These are phyloP conservation scores for Elsinoe australis DNA, from an alignment of 2,329 filamentous ascomycete species.

Conservation along the genomic window DNA sequence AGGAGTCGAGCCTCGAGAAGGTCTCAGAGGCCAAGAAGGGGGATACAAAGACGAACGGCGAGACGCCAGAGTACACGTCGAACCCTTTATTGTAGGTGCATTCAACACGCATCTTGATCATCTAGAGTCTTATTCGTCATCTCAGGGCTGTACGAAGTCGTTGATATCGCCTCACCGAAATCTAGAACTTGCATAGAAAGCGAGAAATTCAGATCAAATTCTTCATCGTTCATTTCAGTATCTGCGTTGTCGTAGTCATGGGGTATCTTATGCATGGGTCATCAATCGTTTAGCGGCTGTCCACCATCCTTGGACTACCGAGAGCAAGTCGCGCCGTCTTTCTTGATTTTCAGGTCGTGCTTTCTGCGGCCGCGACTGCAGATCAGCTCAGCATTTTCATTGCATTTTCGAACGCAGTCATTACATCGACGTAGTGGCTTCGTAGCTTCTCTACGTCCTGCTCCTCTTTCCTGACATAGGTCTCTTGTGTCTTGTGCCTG, in stretches of 20 bases:
- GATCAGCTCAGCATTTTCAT: slow-evolving; percentile 35
- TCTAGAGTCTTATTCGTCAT: slow-evolving; percentile 9
- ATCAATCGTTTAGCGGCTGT: background rate
- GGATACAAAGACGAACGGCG: slow-evolving; percentile 42
- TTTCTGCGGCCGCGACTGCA: background rate
- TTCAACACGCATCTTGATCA: slow-evolving; percentile 29
- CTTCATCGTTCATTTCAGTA: background rate
- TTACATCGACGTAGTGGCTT: slow-evolving; percentile 54
- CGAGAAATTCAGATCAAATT: background rate
- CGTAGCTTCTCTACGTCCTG: slow-evolving; percentile 64
- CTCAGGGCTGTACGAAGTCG: slow-evolving; percentile 11
- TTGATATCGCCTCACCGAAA: slow-evolving; percentile 1
- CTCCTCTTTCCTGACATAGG: slow-evolving; percentile 69
- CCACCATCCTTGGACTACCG: background rate
- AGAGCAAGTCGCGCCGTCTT: background rate
- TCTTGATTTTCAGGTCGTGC: background rate
- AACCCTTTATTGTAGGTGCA: slow-evolving; percentile 53
- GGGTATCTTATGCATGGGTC: slow-evolving; percentile 9
- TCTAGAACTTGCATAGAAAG: slow-evolving; percentile 11
- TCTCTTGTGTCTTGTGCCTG: slow-evolving; percentile 70
- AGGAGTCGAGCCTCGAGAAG: slow-evolving; percentile 40
- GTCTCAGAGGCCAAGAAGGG: slow-evolving; percentile 44
- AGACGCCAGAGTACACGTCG: slow-evolving; percentile 54
- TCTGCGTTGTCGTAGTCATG: background rate
- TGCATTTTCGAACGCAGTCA: slow-evolving; percentile 44